These are phyloP conservation scores for Neurospora intermedia DNA, from an alignment of 495 filamentous ascomycete species.

Conservation along the genomic window DNA sequence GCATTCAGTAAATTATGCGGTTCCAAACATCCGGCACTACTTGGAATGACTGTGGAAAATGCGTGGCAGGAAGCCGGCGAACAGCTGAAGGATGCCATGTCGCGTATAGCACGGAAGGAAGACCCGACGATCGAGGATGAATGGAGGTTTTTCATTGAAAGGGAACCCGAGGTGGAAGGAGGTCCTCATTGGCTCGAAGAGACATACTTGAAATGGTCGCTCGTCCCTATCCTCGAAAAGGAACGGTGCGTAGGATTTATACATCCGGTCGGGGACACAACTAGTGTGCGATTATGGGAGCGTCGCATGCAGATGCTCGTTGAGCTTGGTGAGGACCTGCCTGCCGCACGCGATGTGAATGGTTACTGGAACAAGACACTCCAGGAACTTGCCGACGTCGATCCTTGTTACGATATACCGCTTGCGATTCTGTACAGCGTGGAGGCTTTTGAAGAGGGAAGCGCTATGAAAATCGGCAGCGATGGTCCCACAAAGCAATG, in stretches of 20 bases:
- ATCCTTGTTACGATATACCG: constrained; percentile 40
- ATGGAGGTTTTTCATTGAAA: constrained; percentile 36
- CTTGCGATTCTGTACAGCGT: constrained; percentile 50
- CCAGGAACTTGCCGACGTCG: constrained; percentile 17
- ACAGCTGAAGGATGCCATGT: constrained; percentile 23
- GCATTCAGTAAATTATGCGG: constrained; percentile 31
- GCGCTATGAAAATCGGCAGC: constrained; percentile 28
- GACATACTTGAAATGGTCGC: constrained; percentile 50
- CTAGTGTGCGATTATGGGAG: constrained; percentile 27
- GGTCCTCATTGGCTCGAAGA: constrained; percentile 44
- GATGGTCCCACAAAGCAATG: constrained; percentile 35
- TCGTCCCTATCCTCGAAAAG: constrained; percentile 46
- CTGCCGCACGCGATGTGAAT: constrained; percentile 21
- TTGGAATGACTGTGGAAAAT: constrained; percentile 28
- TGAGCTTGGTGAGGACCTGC: constrained; percentile 22
- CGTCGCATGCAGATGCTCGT: constrained; percentile 30
- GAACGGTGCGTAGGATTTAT: constrained; percentile 36
- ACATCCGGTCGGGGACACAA: constrained; percentile 24
- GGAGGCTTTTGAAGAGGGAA: constrained; percentile 25
- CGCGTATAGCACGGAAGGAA: constrained; percentile 12
- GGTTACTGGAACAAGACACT: constrained; percentile 27
- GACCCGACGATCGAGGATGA: constrained; percentile 23
- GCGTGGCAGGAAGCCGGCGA: constrained; percentile 25
- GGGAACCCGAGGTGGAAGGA: constrained; percentile 20
- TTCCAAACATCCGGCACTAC: constrained; percentile 23